Percentiles rank a stretch among this genome's conserved stretches.
Evolutionary conservation across 805 yeast genomes (phyloP).

Genomic region (Ogataea siamensis): DNA sequence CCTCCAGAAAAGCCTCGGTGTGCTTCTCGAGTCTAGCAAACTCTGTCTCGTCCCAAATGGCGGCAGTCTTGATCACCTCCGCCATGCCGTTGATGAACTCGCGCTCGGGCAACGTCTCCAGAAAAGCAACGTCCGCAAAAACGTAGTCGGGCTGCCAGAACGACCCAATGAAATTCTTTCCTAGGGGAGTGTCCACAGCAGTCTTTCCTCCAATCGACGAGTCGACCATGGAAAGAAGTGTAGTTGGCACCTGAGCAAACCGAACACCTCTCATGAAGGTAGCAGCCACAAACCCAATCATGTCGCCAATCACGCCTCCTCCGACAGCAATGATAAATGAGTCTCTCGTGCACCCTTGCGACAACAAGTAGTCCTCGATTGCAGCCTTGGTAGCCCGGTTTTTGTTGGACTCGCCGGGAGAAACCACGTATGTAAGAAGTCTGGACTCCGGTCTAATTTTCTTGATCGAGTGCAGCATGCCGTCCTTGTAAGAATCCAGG

Average conservation of each 20-base stretch:
- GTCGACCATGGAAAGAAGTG: constrained; percentile 94
- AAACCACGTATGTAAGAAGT: constrained; percentile 66
- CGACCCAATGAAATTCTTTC: constrained; percentile 94
- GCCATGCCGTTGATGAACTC: constrained; percentile 98
- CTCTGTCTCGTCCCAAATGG: constrained; percentile 92
- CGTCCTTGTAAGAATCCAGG: constrained; percentile 44
- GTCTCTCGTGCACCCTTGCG: constrained; percentile 90
- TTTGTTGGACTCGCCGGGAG: constrained; percentile 94
- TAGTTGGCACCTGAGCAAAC: constrained; percentile 91
- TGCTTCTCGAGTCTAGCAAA: constrained; percentile 80
- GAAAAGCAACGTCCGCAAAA: constrained; percentile 82
- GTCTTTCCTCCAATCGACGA: constrained; percentile 98
- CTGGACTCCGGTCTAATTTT: constrained; percentile 54
- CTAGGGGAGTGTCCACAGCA: constrained; percentile 94
- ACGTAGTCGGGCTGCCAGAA: constrained; percentile 95
- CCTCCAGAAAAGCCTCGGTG: constrained; percentile 64
- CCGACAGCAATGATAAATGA: constrained; percentile 93
- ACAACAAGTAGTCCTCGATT: constrained; percentile 84
- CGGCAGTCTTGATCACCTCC: constrained; percentile 96
- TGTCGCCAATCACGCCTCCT: constrained; percentile 98
- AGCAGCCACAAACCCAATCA: constrained; percentile 99
- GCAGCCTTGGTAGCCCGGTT: constrained; percentile 85
- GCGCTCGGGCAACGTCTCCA: constrained; percentile 84
- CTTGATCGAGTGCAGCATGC: constrained; percentile 40
- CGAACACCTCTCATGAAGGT: constrained; percentile 98